Percentiles rank a stretch among this genome's conserved stretches.
Conservation (phyloP, 768 basidiomycete genomes). For the Melanogaster broomeanus region DNA sequence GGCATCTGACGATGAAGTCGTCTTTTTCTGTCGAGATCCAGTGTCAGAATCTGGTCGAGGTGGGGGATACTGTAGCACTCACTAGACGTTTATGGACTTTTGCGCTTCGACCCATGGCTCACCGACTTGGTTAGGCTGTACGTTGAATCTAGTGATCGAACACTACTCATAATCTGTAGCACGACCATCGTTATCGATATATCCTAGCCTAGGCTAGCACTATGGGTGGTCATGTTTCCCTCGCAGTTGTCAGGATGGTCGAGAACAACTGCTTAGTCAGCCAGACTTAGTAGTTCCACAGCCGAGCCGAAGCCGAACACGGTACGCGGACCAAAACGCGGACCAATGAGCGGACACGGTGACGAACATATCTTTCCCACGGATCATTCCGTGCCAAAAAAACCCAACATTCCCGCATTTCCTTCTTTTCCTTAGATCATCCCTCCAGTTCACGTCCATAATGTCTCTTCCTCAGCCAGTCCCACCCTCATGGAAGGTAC, state of each 20-base stretch:
- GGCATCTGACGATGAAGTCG: not conserved
- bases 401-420: conserved; percentile 6
- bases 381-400: conserved; percentile 23
- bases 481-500: conserved; percentile 95
- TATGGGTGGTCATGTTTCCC: no score
- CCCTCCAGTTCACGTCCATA: conserved; percentile 32
- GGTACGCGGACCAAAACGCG: no score
- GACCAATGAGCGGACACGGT: no score
- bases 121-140: not conserved
- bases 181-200: no score
- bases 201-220: no score
- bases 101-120: conserved; percentile 36
- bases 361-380: conserved; percentile 28
- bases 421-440: conserved; percentile 13
- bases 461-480: conserved; percentile 96
- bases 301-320: no score
- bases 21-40: conserved; percentile 28
- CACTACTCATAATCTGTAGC: no score
- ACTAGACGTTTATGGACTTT: conserved; percentile 37
- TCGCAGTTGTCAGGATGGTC: no score
- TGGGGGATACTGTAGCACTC: conserved; percentile 7
- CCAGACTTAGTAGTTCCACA: not conserved
- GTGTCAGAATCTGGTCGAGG: not conserved
- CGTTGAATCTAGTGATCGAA: not conserved
- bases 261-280: not conserved